Conservation (phyloP, 129 eudicot genomes). For the Glebionis coronaria region DNA sequence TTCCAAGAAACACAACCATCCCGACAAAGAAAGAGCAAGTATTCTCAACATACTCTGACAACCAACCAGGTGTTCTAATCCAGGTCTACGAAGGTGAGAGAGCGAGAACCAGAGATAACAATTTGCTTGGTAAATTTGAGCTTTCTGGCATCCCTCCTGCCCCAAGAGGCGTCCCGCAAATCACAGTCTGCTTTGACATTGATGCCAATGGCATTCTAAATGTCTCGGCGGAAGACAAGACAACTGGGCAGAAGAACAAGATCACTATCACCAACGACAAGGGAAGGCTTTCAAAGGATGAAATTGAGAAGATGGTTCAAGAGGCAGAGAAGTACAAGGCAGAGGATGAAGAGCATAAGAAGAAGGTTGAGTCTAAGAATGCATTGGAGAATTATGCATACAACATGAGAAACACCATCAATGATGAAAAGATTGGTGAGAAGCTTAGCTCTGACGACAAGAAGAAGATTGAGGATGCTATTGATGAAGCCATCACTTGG, state of each 20-base stretch:
- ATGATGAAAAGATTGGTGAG: background rate
- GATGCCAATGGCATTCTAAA: background rate
- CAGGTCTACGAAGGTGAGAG: background rate
- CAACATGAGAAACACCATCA: background rate
- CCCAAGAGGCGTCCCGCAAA: background rate
- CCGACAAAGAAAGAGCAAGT: slow-evolving; percentile 51
- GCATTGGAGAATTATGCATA: background rate
- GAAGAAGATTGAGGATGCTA: too few species aligned
- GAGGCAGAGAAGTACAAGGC: slow-evolving; percentile 2
- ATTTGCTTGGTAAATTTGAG: background rate
- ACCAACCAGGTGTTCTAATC: background rate
- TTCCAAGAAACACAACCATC: slow-evolving; percentile 46
- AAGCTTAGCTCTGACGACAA: too few species aligned
- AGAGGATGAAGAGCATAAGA: slow-evolving; percentile 1
- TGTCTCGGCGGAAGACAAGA: background rate
- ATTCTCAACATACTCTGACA: slow-evolving; percentile 46
- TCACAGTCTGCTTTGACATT: slow-evolving; percentile 1
- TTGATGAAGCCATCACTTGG: too few species aligned
- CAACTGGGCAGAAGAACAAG: background rate
- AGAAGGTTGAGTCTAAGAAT: background rate
- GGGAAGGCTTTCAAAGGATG: background rate
- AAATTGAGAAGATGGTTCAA: slow-evolving; percentile 1
- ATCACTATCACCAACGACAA: too few species aligned
- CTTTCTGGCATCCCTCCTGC: background rate
- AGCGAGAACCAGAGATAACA: background rate